Evolutionary conservation across 306 rosid genomes (phyloP), one percentile per base, ranked within the genome.

Genomic region (Rosa chinensis): DNA sequence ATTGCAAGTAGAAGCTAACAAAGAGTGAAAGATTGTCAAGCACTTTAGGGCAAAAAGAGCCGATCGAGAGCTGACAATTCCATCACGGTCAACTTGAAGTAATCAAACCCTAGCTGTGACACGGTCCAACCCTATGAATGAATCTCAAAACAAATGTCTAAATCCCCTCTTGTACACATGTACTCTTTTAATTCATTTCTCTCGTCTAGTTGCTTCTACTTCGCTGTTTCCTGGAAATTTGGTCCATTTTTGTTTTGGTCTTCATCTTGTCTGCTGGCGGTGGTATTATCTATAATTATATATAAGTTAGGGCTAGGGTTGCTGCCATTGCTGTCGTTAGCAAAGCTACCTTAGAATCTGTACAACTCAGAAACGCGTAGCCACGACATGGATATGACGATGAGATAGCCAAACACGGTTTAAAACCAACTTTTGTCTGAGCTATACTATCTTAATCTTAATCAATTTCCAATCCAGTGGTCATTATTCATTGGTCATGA

Each of bases 341-440:
- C 74, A 32, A 32, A 63, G 42, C 42, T 63, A 43, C 32, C 72
- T 48, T 16, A 28, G 4, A 16, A 39, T 28, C 16, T 14, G 10
- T 32, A 76, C 84, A 81, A 70, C 80, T 81, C 77, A 75, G 64
- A 75, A 44, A 81, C 66, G 77, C 80, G 73, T 81, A 63, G 56
- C 12, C 61, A 58, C n/a, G 45, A 32, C 13, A 32, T 12, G 62
- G 59, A 63, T 28, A 21, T 55, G 16, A 18, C 10, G 49, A 61
- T 53, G 47, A 5, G 43, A 17, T 3, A 50, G 64, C 47, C 18
- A 66, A 73, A 79, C 69, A 66, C 49, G 74, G 83, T 20, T 56
- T 53, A 18, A 56, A 10, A 63, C 44, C 21, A 32, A 6, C 10
- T 64, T 64, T 16, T 64, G 69, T 64, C 21, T 32, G 35, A 35